Conservation (phyloP, 805 yeast genomes). For the Pichia exigua region DNA sequence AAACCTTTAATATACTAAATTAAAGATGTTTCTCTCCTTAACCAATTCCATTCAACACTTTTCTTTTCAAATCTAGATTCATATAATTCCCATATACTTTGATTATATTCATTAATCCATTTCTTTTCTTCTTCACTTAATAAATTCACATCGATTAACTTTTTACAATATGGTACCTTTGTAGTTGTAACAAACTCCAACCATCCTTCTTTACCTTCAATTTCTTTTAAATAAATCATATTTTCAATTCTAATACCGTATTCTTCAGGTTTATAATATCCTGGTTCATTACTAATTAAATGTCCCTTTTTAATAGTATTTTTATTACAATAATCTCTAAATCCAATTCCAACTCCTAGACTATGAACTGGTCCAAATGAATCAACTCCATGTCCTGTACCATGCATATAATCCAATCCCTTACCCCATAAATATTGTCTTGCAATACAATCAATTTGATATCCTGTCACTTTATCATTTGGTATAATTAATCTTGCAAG, state of each 20-base stretch:
- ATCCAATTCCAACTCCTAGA: constrained; percentile 57
- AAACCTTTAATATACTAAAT: constrained; percentile 8
- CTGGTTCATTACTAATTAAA: constrained; percentile 54
- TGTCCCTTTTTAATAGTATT: constrained; percentile 43
- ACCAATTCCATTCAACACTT: constrained; percentile 39
- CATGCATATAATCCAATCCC: constrained; percentile 55
- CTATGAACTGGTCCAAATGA: constrained; percentile 55
- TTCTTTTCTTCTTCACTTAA: constrained; percentile 38
- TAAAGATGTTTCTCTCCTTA: constrained; percentile 39
- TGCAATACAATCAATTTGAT: constrained; percentile 47
- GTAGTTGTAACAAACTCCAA: constrained; percentile 51
- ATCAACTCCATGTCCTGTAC: constrained; percentile 63
- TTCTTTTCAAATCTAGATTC: constrained; percentile 30
- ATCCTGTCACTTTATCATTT: constrained; percentile 42
- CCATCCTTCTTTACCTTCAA: constrained; percentile 32
- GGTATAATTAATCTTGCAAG: constrained; percentile 45
- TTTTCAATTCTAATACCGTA: constrained; percentile 52
- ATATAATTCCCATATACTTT: constrained; percentile 38
- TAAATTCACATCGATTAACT: constrained; percentile 38
- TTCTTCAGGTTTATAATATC: constrained; percentile 50
- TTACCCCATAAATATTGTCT: constrained; percentile 50
- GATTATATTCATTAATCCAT: constrained; percentile 46
- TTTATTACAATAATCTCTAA: constrained; percentile 41
- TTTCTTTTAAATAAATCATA: constrained; percentile 40
- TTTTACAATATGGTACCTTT: constrained; percentile 47